Evolutionary conservation across 352 stramenopile genomes (phyloP).

Genomic region (Phytophthora quininea): DNA sequence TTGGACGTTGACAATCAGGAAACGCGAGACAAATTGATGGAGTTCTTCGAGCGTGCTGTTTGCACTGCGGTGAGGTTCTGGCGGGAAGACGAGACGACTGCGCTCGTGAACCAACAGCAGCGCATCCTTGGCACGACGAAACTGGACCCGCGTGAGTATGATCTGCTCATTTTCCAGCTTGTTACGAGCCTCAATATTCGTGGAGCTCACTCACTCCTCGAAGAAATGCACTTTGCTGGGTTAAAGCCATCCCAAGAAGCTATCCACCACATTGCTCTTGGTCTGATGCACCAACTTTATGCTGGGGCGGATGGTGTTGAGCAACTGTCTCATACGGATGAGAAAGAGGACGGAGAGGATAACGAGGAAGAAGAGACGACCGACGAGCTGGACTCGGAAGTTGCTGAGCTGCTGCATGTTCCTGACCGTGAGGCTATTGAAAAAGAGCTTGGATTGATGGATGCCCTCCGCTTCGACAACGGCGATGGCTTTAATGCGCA

Average conservation of each 20-base stretch:
- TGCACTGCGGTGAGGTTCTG: constrained; percentile 67
- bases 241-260: constrained; percentile 64
- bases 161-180: constrained; percentile 71
- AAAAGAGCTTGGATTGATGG: constrained; percentile 43
- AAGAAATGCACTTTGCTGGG: constrained; percentile 85
- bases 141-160: constrained; percentile 57
- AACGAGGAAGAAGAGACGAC: constrained; percentile 17
- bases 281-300: constrained; percentile 54
- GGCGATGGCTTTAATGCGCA: constrained; percentile 38
- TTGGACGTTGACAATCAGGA: constrained; percentile 19
- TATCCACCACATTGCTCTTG: constrained; percentile 76
- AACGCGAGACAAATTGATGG: constrained; percentile 42
- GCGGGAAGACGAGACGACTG: constrained; percentile 58
- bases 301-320: constrained; percentile 2
- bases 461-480: constrained; percentile 44
- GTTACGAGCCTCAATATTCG: constrained; percentile 54
- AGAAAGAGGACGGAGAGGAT: constrained; percentile 9
- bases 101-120: constrained; percentile 61
- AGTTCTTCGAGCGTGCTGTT: constrained; percentile 66
- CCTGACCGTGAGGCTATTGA: constrained; percentile 58
- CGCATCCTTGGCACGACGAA: constrained; percentile 37
- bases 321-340: neutral
- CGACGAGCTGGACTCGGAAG: constrained; percentile 37
- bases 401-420: constrained; percentile 38
- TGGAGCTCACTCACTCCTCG: constrained; percentile 64